These are phyloP conservation scores for Panicum virgatum DNA, from an alignment of 202 grass and related monocot genomes.

Conservation along the genomic window DNA sequence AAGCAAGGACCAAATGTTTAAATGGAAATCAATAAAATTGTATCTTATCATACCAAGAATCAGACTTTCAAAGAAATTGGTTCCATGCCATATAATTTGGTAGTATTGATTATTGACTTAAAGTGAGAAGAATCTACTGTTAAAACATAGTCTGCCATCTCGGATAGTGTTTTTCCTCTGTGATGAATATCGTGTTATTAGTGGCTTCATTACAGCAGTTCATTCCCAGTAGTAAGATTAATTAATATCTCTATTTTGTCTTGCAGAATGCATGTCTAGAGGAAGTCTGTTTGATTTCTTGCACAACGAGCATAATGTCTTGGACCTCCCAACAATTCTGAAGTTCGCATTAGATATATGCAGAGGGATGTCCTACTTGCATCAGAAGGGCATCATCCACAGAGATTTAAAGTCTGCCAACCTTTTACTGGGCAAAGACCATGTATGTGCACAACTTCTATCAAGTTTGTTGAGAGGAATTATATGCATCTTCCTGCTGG, in stretches of 20 bases:
- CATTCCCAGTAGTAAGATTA: not conserved
- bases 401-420: conserved; percentile 76
- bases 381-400: conserved; percentile 68
- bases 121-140: conserved; percentile 3
- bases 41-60: not conserved
- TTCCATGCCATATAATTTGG: not conserved
- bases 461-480: not conserved
- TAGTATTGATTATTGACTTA: conserved; percentile 8
- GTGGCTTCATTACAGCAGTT: not conserved
- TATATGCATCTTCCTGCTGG: not conserved
- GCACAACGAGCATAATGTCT: conserved; percentile 54
- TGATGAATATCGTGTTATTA: not conserved
- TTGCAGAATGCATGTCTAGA: conserved; percentile 74
- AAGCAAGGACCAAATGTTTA: not conserved
- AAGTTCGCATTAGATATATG: conserved; percentile 65
- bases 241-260: conserved; percentile 30
- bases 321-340: conserved; percentile 51
- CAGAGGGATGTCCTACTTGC: conserved; percentile 72
- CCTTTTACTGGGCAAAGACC: conserved; percentile 63
- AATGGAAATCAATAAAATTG: not conserved
- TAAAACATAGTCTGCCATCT: not conserved
- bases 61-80: not conserved
- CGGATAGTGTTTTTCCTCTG: not conserved
- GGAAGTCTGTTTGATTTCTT: conserved; percentile 70
- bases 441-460: conserved; percentile 36